Evolutionary conservation across 345 rosid genomes (phyloP).

Genomic region (Fremontodendron californicum): DNA sequence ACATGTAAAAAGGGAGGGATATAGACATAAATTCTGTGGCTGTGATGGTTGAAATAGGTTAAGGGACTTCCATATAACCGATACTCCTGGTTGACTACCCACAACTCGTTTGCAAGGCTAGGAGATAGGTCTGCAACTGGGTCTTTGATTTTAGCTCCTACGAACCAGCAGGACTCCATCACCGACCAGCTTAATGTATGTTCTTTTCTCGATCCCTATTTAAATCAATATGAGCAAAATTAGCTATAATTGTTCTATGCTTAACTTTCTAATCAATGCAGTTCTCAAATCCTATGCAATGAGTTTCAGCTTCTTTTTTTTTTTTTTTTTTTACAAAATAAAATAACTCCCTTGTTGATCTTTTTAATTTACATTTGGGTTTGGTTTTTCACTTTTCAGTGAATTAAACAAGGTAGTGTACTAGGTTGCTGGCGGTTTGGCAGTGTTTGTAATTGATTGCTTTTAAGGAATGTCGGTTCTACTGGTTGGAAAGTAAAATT

Average conservation of each 20-base stretch:
- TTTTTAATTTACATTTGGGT: not conserved
- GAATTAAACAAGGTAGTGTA: not conserved
- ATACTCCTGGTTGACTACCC: conserved; percentile 91
- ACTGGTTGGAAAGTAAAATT: not conserved
- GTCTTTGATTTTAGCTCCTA: conserved; percentile 47
- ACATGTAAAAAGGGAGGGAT: not conserved
- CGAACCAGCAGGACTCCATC: conserved; percentile 79
- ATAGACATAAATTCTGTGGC: not conserved
- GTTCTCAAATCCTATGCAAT: not conserved
- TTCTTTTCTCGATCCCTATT: not conserved
- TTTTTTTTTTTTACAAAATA: too few relatives aligned
- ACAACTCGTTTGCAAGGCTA: conserved; percentile 64
- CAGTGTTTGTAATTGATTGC: not conserved
- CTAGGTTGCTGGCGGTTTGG: not conserved
- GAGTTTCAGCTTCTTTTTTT: too few relatives aligned
- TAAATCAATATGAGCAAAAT: not conserved
- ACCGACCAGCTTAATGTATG: conserved; percentile 73
- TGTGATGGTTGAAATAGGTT: conserved; percentile 32
- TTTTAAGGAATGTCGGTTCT: not conserved
- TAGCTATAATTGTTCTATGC: not conserved
- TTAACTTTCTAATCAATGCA: not conserved
- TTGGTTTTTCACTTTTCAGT: not conserved
- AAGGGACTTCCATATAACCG: conserved; percentile 68
- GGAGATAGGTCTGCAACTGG: conserved; percentile 54
- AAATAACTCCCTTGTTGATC: not conserved